These are phyloP conservation scores for Thuidium tamariscinum DNA, from an alignment of 225 moss, liverwort and hornwort species.

Conservation along the genomic window DNA sequence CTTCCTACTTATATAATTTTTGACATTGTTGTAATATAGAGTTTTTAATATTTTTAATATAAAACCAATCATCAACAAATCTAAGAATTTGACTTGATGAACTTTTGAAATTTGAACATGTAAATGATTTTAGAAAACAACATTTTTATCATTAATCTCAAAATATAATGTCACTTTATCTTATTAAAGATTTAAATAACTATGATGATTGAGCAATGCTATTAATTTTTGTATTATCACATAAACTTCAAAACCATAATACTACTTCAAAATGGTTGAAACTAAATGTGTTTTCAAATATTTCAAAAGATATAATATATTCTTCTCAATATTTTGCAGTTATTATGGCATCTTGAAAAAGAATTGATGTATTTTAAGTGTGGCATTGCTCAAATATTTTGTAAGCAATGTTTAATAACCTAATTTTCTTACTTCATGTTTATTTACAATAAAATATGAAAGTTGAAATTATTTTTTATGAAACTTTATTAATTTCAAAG, in stretches of 20 bases:
- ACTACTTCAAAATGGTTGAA: background rate
- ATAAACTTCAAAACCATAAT: background rate
- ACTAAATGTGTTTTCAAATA: background rate
- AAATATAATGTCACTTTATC: too few species aligned
- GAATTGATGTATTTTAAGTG: background rate
- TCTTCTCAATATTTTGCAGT: background rate
- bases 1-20: background rate
- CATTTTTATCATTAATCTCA: too few species aligned
- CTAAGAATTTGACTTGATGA: background rate
- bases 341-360: background rate
- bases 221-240: background rate
- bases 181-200: background rate
- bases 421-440: background rate
- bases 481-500: background rate
- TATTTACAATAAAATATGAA: background rate
- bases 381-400: constrained; percentile 11
- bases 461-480: too few species aligned
- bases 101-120: too few species aligned
- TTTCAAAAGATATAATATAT: background rate
- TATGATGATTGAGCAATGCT: background rate
- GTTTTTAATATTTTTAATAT: too few species aligned
- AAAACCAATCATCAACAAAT: background rate
- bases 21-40: background rate
- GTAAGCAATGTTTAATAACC: background rate
- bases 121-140: background rate